phyloP scores from a whole-genome alignment of 2,329 filamentous ascomycete genomes.

The Macrophomina pseudophaseolina region DNA sequence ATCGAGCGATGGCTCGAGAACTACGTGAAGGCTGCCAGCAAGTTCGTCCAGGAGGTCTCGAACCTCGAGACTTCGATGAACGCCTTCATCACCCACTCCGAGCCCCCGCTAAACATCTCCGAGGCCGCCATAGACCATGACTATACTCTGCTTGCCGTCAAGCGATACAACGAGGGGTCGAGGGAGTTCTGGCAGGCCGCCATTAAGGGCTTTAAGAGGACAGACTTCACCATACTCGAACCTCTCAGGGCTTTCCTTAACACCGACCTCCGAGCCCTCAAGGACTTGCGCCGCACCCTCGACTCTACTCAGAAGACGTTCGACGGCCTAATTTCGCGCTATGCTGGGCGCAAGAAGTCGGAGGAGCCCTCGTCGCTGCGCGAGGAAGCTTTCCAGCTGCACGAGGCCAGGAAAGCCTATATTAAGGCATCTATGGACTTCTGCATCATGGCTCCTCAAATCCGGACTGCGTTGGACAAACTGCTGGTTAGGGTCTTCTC shows the following conservation, averaged over 20 bases:
- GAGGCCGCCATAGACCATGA: constrained; percentile 93
- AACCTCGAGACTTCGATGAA: constrained; percentile 81
- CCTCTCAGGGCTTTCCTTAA: constrained; percentile 80
- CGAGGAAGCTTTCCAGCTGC: constrained; percentile 94
- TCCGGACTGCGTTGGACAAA: constrained; percentile 83
- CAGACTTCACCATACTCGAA: constrained; percentile 78
- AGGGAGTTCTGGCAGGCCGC: constrained; percentile 86
- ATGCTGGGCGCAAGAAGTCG: constrained; percentile 83
- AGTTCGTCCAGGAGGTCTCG: constrained; percentile 68
- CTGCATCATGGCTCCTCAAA: constrained; percentile 82
- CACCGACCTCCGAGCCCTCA: constrained; percentile 82
- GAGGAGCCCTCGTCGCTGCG: constrained; percentile 91
- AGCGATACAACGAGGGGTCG: constrained; percentile 81
- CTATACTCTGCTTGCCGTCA: constrained; percentile 87
- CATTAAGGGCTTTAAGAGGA: constrained; percentile 73
- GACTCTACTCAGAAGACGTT: constrained; percentile 84
- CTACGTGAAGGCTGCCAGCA: constrained; percentile 67
- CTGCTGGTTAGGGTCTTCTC: constrained; percentile 82
- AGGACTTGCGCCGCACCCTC: constrained; percentile 76
- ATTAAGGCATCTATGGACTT: constrained; percentile 93
- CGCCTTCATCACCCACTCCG: constrained; percentile 74
- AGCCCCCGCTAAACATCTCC: constrained; percentile 74
- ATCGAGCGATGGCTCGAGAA: constrained; percentile 90
- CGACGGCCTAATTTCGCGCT: constrained; percentile 80
- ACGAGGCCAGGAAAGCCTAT: constrained; percentile 89